Percentiles rank a stretch among this genome's conserved stretches.
These are phyloP conservation scores for Fraxinus baroniana DNA, from an alignment of 305 asterid genomes.

Conservation along the genomic window DNA sequence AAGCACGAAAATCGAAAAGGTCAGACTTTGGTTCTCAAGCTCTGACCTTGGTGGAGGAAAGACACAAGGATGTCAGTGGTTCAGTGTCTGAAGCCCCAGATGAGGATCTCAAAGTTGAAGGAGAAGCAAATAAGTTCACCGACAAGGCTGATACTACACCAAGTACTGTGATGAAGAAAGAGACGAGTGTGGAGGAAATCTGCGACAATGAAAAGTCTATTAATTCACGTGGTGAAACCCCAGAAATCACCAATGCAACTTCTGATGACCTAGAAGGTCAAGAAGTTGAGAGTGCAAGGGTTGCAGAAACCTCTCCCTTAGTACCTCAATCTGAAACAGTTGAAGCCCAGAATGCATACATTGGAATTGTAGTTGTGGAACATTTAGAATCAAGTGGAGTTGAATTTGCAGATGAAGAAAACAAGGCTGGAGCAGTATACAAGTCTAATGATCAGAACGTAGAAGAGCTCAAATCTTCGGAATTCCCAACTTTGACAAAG, in stretches of 20 bases:
- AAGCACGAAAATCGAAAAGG: constrained; percentile 28
- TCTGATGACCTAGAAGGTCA: constrained; percentile 22
- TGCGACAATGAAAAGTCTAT: constrained; percentile 24
- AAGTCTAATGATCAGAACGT: constrained; percentile 17
- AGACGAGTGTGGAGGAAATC: constrained; percentile 26
- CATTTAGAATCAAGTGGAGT: constrained; percentile 24
- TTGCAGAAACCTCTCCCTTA: constrained; percentile 15
- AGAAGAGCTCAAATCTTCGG: constrained; percentile 8
- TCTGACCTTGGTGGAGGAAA: constrained; percentile 38
- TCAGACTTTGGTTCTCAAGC: constrained; percentile 30
- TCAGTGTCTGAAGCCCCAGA: constrained; percentile 11
- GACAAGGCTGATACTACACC: constrained; percentile 19
- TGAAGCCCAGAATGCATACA: neutral
- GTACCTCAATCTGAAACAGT: constrained; percentile 11
- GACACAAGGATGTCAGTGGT: constrained; percentile 29
- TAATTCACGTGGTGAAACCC: constrained; percentile 23
- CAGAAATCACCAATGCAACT: constrained; percentile 15
- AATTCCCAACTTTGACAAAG: constrained; percentile 4
- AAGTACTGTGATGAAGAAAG: constrained; percentile 26
- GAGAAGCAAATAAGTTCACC: neutral
- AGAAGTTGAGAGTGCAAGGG: constrained; percentile 13
- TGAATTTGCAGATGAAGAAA: constrained; percentile 22
- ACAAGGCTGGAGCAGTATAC: constrained; percentile 7
- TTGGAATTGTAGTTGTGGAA: constrained; percentile 15
- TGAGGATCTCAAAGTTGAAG: neutral